These are phyloP conservation scores for Cladosporium sp. DNA, from an alignment of 2,329 filamentous ascomycete genomes.

Conservation along the genomic window DNA sequence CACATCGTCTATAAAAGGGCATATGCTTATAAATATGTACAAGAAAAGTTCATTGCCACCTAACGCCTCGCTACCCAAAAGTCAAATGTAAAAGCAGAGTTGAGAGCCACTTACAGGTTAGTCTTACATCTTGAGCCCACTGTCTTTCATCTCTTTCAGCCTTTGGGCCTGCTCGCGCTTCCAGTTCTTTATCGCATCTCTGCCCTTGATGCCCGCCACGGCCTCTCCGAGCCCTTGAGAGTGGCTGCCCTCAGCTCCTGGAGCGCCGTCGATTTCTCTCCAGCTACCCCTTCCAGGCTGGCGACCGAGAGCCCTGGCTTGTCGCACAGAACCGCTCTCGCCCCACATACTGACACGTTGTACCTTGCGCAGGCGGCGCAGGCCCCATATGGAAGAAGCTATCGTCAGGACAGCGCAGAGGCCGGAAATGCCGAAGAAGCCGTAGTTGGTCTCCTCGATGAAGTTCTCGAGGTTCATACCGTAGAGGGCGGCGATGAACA, in stretches of 20 bases:
- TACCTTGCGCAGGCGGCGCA: slow-evolving; percentile 79
- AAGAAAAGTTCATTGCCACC: slow-evolving; percentile 3
- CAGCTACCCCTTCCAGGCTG: slow-evolving; percentile 31
- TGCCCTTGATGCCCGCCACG: slow-evolving; percentile 30
- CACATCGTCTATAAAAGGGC: neutral
- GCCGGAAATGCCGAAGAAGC: slow-evolving; percentile 74
- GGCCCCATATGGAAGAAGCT: slow-evolving; percentile 78
- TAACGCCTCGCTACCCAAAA: slow-evolving; percentile 19
- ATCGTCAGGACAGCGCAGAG: slow-evolving; percentile 71
- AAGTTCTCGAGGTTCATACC: slow-evolving; percentile 99
- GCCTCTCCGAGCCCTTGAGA: slow-evolving; percentile 27
- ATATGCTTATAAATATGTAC: slow-evolving; percentile 10
- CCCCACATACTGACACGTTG: slow-evolving; percentile 88
- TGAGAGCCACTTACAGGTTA: slow-evolving; percentile 1
- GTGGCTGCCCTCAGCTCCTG: slow-evolving; percentile 15
- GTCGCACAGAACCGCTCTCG: slow-evolving; percentile 44
- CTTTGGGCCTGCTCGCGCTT: slow-evolving; percentile 14
- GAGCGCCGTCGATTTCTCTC: slow-evolving; percentile 29
- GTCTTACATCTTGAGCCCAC: slow-evolving; percentile 8
- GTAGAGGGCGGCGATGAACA: slow-evolving; percentile 96
- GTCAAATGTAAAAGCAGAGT: slow-evolving; percentile 12
- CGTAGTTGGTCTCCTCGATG: slow-evolving; percentile 88
- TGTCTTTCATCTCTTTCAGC: slow-evolving; percentile 1
- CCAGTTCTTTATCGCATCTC: slow-evolving; percentile 26
- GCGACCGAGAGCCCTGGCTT: slow-evolving; percentile 17